Evolutionary conservation across 2,329 filamentous ascomycete species (phyloP).

Genomic region (Xenosphaeropsis pyriputrescens): DNA sequence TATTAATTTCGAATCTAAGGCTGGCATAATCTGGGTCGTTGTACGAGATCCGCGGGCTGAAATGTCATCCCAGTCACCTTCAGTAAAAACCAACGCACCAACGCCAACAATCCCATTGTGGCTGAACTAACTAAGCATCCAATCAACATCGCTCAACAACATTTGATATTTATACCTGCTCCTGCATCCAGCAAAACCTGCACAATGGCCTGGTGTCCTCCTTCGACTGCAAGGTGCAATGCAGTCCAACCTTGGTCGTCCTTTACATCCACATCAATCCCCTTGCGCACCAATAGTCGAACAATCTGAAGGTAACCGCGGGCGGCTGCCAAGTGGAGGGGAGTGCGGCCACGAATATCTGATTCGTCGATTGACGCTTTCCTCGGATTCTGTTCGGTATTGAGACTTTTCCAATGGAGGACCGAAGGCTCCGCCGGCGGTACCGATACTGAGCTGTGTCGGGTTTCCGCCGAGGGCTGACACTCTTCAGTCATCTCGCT

Average conservation of each 20-base stretch:
- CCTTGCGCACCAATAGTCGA: slow-evolving; percentile 7
- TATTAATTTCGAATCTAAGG: too few relatives aligned
- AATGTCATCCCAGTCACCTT: too few relatives aligned
- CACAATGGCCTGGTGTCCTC: slow-evolving; percentile 2
- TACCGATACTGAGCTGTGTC: too few relatives aligned
- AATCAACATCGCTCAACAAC: too few relatives aligned
- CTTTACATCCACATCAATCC: slow-evolving; percentile 11
- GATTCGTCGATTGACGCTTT: neutral
- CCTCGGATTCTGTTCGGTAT: neutral
- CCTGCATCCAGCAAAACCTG: slow-evolving; percentile 1
- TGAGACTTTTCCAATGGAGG: neutral
- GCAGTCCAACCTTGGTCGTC: slow-evolving; percentile 10
- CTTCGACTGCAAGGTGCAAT: slow-evolving; percentile 12
- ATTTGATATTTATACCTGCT: neutral
- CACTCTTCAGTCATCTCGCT: too few relatives aligned
- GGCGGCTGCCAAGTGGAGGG: slow-evolving; percentile 3
- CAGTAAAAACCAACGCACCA: too few relatives aligned
- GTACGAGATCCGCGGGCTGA: too few relatives aligned
- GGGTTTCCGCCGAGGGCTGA: too few relatives aligned
- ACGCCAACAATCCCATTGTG: too few relatives aligned
- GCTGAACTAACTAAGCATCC: too few relatives aligned
- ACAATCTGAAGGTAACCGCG: slow-evolving; percentile 2
- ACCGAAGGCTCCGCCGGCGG: too few relatives aligned
- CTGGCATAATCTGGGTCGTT: too few relatives aligned
- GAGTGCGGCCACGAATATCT: neutral